Evolutionary conservation across 257 asterid genomes (phyloP).

Genomic region (Solanum pennellii): DNA sequence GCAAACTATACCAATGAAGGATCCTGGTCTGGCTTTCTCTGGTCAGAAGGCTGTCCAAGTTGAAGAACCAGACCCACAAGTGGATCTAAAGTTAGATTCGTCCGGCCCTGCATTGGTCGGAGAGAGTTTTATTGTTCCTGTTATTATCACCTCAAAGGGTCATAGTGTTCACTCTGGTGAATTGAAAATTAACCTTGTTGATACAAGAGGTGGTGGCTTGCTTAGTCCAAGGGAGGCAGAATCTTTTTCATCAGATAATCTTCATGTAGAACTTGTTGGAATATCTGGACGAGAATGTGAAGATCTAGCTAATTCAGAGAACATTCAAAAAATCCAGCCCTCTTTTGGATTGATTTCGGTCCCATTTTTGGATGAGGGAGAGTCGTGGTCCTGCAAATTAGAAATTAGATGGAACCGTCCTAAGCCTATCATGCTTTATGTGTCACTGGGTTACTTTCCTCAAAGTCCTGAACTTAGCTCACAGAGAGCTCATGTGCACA

Average conservation of each 20-base stretch:
- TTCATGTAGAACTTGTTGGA: constrained; percentile 87
- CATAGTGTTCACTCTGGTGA: constrained; percentile 88
- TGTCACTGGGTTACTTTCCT: constrained; percentile 77
- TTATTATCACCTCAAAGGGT: constrained; percentile 74
- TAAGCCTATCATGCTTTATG: constrained; percentile 89
- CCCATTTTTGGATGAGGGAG: constrained; percentile 64
- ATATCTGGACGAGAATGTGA: constrained; percentile 36
- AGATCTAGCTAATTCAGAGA: constrained; percentile 33
- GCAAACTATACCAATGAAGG: constrained; percentile 74
- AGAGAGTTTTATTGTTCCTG: constrained; percentile 77
- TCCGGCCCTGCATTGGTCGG: constrained; percentile 93
- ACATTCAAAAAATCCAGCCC: constrained; percentile 77
- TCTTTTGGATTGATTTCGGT: constrained; percentile 89
- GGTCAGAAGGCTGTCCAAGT: constrained; percentile 96
- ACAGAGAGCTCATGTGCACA: constrained; percentile 89
- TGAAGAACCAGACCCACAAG: constrained; percentile 98
- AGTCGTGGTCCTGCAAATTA: constrained; percentile 81
- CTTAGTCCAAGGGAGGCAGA: constrained; percentile 95
- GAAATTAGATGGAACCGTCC: constrained; percentile 95
- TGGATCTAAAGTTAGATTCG: constrained; percentile 68
- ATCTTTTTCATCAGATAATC: constrained; percentile 65
- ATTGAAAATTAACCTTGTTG: constrained; percentile 88
- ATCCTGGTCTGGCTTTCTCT: constrained; percentile 82
- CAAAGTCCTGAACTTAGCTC: constrained; percentile 39
- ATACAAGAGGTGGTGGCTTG: constrained; percentile 89